Percentiles rank a stretch among this genome's conserved stretches.
These are phyloP conservation scores for Colletotrichum eremochloae DNA, from an alignment of 2,329 filamentous ascomycete species.

Conservation along the genomic window DNA sequence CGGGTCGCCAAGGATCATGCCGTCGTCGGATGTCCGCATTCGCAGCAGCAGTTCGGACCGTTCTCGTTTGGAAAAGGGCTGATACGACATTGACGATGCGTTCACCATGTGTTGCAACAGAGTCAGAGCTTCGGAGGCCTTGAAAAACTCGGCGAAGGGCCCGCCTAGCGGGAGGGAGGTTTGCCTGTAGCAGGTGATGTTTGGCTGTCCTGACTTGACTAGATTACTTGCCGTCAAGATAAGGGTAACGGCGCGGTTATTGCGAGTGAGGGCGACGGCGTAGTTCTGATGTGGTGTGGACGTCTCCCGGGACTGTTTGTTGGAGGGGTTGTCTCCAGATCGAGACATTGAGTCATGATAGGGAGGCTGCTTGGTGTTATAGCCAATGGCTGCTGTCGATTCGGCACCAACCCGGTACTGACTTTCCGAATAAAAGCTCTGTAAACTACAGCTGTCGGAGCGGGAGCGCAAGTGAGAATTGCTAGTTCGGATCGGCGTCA, in stretches of 20 bases:
- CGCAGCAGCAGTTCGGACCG: constrained; percentile 31
- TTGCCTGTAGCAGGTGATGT: constrained; percentile 37
- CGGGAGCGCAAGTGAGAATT: constrained; percentile 31
- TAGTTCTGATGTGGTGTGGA: constrained; percentile 33
- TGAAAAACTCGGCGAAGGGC: constrained; percentile 37
- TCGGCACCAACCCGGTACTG: constrained; percentile 9
- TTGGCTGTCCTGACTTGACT: constrained; percentile 10
- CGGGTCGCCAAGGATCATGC: constrained; percentile 33
- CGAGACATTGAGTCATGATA: constrained; percentile 10
- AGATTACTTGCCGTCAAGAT: constrained; percentile 20
- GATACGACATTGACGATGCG: constrained; percentile 25
- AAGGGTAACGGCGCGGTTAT: constrained; percentile 36
- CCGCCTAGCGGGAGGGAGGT: constrained; percentile 25
- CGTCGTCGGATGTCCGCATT: constrained; percentile 31
- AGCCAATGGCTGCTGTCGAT: background rate
- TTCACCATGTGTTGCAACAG: constrained; percentile 39
- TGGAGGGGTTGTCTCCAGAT: background rate
- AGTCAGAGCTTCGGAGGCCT: constrained; percentile 35
- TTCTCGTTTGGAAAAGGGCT: constrained; percentile 29
- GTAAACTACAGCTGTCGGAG: constrained; percentile 33
- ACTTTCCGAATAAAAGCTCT: constrained; percentile 18
- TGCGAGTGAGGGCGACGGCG: constrained; percentile 32
- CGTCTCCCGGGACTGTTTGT: background rate
- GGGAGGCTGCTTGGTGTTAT: constrained; percentile 18
- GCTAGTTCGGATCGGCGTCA: constrained; percentile 22